Percentiles rank a stretch among this genome's conserved stretches.
Conservation (phyloP, 2,329 filamentous ascomycete genomes). For the Hysterium pulicare region DNA sequence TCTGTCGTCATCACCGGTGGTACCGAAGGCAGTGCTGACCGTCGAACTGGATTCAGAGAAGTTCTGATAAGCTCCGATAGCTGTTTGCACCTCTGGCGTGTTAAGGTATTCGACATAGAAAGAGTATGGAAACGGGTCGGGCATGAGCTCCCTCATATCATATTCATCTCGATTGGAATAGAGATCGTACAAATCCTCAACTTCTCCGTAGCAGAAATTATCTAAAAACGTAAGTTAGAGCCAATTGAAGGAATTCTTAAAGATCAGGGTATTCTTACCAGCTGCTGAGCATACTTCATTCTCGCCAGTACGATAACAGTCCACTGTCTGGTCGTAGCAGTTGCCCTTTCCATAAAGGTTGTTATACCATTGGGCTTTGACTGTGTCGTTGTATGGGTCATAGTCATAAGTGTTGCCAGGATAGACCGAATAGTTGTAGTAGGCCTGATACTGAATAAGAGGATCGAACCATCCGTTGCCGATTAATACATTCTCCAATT, state of each 20-base stretch:
- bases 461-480: conserved; percentile 60
- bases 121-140: conserved; percentile 57
- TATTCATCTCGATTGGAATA: conserved; percentile 56
- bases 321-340: conserved; percentile 55
- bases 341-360: conserved; percentile 59
- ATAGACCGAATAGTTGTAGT: conserved; percentile 56
- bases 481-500: conserved; percentile 51
- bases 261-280: too few species aligned
- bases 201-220: conserved; percentile 52
- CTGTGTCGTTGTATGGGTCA: conserved; percentile 49
- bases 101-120: conserved; percentile 60
- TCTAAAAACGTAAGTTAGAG: too few species aligned
- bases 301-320: conserved; percentile 52
- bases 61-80: conserved; percentile 59
- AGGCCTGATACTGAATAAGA: conserved; percentile 54
- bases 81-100: conserved; percentile 50
- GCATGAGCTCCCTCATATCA: conserved; percentile 55
- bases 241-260: too few species aligned
- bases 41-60: conserved; percentile 49
- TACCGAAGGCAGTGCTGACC: conserved; percentile 44
- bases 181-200: conserved; percentile 53
- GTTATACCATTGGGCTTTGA: conserved; percentile 54
- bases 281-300: conserved; percentile 53
- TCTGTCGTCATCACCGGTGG: conserved; percentile 50
- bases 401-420: conserved; percentile 59